phyloP scores from a whole-genome alignment of 495 filamentous ascomycete genomes.

The Lindgomyces ingoldianus region DNA sequence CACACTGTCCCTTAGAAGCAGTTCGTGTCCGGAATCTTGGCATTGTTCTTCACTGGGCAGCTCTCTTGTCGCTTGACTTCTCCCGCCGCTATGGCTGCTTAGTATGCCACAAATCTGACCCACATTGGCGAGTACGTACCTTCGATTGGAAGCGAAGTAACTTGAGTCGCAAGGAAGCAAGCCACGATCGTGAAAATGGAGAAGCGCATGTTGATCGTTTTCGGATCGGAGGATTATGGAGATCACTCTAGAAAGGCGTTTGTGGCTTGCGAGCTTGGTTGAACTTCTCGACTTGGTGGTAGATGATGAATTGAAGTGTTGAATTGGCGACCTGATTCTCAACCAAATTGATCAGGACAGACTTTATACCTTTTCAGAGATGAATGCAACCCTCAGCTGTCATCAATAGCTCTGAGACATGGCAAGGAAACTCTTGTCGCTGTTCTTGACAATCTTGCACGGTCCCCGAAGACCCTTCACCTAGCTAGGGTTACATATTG shows the following conservation, averaged over 20 bases:
- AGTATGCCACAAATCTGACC: background rate
- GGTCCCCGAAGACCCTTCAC: no score
- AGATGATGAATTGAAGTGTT: background rate
- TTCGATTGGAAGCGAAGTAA: background rate
- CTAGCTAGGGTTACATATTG: no score
- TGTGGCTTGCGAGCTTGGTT: background rate
- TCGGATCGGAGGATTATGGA: background rate
- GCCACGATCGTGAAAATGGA: background rate
- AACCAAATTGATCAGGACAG: background rate
- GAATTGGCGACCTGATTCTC: background rate
- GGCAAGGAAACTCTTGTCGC: no score
- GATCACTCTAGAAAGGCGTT: background rate
- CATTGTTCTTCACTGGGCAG: background rate
- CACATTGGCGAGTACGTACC: background rate
- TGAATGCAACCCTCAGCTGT: no score
- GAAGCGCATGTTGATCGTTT: slow-evolving; percentile 3
- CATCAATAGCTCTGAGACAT: no score
- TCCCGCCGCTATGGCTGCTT: background rate
- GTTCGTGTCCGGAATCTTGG: background rate
- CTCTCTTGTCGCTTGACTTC: background rate
- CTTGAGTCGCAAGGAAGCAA: slow-evolving; percentile 1
- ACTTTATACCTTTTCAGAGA: background rate
- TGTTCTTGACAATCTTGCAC: no score
- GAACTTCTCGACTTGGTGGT: background rate
- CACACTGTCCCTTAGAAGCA: background rate